Base-by-base conservation (phyloP, 805 yeast genomes). In the Barnettozyma sucrosica region DNA sequence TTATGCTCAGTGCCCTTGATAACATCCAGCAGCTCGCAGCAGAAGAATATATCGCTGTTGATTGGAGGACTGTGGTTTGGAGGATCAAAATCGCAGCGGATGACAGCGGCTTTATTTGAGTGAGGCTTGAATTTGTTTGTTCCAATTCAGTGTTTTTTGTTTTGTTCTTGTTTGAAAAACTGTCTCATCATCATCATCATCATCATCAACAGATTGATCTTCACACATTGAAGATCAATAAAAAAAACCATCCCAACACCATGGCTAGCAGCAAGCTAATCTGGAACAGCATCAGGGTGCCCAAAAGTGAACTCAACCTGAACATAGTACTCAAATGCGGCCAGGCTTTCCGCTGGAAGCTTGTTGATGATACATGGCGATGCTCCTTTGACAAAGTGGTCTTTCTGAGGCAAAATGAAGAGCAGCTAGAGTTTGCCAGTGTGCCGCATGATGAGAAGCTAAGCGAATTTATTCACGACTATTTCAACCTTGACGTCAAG, bases 251-350 rank as follows among this genome's bases (percentile, higher is more conserved):
- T 13, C 28, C 28, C 11, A 25, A 25, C 10, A 25, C 28, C 8
- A 23, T 23, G 25, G 25, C 8, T 8, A 6, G 25, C 36, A 6
- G 36, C 18, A 7, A 32, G 18, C 48, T 59, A 6, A 36, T 51
- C 1, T 61, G 65, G 65, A 51, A 45, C 19, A 41, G 45, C 1
- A 10, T 58, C 11, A 41, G 39, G 14, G 50, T 58, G 1, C 49
- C 61, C 1, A 37, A 36, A 5, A 39, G 65, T 42, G 93, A 87
- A 54, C 67, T 86, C 1, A 65, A 74, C n/a, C 64, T 88, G 4
- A 64, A 80, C 4, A 77, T 79, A 36, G 90, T 88, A 0, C 69
- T 88, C 25, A 68, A 93, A 38, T 85, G 95, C 59, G 96, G 96
- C 1, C 96, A 88, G 66, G 81, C 95, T 0, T 88, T 88, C 58